These are phyloP conservation scores for Wickerhamiella parazyma DNA, from an alignment of 805 yeast genomes.

Conservation along the genomic window DNA sequence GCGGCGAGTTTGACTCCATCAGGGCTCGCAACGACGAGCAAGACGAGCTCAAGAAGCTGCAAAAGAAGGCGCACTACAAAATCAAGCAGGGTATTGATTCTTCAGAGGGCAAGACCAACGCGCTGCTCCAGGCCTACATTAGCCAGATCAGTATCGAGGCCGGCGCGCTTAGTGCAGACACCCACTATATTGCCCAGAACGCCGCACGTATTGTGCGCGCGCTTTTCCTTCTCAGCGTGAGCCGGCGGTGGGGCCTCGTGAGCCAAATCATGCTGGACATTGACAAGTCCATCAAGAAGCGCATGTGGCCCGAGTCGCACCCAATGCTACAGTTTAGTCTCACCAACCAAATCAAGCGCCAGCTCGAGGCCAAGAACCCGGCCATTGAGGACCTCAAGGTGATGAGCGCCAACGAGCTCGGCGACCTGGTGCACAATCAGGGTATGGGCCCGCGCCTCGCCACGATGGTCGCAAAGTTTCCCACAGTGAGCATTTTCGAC, in stretches of 20 bases:
- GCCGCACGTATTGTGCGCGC: conserved; percentile 90
- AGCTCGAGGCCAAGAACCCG: conserved; percentile 39
- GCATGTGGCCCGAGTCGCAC: conserved; percentile 83
- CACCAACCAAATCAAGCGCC: conserved; percentile 34
- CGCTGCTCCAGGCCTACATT: conserved; percentile 75
- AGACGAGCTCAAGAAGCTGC: conserved; percentile 49
- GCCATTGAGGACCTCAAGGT: conserved; percentile 57
- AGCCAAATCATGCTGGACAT: conserved; percentile 61
- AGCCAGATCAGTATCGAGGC: conserved; percentile 62
- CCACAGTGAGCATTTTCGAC: conserved; percentile 47
- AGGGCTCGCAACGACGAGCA: conserved; percentile 82
- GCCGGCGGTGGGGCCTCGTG: conserved; percentile 82
- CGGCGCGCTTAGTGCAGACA: conserved; percentile 72
- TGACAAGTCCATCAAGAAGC: conserved; percentile 73
- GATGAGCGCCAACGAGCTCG: conserved; percentile 61
- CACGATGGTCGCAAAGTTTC: conserved; percentile 55
- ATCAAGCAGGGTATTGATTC: conserved; percentile 67
- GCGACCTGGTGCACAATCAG: conserved; percentile 76
- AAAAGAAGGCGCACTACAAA: conserved; percentile 29
- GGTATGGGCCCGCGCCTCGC: conserved; percentile 56
- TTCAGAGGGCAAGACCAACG: conserved; percentile 74
- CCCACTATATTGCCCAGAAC: conserved; percentile 90
- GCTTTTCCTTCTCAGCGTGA: conserved; percentile 69
- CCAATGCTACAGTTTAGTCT: conserved; percentile 79
- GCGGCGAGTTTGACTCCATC: conserved; percentile 84